Evolutionary conservation across 1,284 basidiomycete genomes (phyloP), one percentile per base, ranked within the genome.

Genomic region (Trichosporon sp.): DNA sequence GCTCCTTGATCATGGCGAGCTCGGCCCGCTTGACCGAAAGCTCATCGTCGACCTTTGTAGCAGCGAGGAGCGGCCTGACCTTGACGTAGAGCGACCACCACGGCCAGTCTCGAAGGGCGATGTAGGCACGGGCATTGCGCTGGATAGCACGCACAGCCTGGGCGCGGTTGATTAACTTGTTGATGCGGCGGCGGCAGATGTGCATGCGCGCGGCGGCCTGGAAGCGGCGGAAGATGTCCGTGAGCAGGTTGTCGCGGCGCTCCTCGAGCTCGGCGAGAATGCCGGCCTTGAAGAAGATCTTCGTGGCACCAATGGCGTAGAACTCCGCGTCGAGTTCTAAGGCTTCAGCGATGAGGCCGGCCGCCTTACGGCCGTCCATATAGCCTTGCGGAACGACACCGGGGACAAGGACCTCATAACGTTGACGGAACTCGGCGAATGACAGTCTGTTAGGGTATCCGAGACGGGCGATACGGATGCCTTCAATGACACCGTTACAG

Each of bases 1-100:
- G 84, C 74, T 97, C 94, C 75, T 88, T 90, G 61, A 88, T 86
- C 49, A 93, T 81, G 1, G 86, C 83, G 27, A 98, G 83, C 77
- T 99, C 95, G 3, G 88, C 85, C 66, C 96, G 91, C 78, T 96
- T 95, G 76, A 86, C 86, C 31, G 89, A 86, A 10, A 98, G 84
- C 78, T 97, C 95, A 44, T 96, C 93, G 73, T 99, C 95, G 68
- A 88, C 90, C 23, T 93, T 84, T 1, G 95, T 97, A 1, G 95
- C 95, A 16, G 91, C 91, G 11, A 99, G 85, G 13, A 99, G 79
- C 0, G 96, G 96, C 54, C 94, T 89, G 25, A 99, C 87, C 85
- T 94, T 96, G 16, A 91, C 94, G 78, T 96, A 99, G 16, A 99
- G 84, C 70, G 94, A 91, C 96, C 96, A 99, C 96, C 96, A 99